Conservation (phyloP, 208 protist species). For the Tritrichomonas musculus region DNA sequence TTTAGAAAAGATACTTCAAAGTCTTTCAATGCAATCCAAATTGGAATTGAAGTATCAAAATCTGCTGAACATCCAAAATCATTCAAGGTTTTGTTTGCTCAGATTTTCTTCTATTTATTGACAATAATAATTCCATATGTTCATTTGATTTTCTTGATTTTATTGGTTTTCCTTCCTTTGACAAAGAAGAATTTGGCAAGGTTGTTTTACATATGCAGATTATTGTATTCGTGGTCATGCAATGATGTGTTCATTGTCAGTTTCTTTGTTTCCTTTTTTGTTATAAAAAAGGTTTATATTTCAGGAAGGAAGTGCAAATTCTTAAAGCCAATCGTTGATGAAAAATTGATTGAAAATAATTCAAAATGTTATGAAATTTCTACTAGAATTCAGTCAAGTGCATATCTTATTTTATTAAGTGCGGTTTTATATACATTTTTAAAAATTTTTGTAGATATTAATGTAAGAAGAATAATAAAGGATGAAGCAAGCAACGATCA, state of each 20-base stretch:
- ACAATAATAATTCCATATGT: constrained; percentile 53
- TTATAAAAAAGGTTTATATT: too few species aligned
- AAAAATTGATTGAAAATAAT: too few species aligned
- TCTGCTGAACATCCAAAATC: neutral
- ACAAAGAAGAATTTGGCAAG: constrained; percentile 38
- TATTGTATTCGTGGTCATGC: constrained; percentile 72
- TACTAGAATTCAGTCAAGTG: too few species aligned
- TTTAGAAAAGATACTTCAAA: neutral
- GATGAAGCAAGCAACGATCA: too few species aligned
- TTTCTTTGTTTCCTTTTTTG: constrained; percentile 68
- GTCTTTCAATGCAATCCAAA: neutral
- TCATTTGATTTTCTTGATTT: constrained; percentile 51
- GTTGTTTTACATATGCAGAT: constrained; percentile 52
- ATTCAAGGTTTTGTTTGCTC: constrained; percentile 44
- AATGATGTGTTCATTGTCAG: constrained; percentile 71
- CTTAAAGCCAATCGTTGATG: too few species aligned
- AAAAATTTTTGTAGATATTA: too few species aligned
- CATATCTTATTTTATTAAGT: too few species aligned
- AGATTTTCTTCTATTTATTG: constrained; percentile 50
- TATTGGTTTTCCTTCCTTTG: constrained; percentile 60
- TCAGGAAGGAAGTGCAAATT: too few species aligned
- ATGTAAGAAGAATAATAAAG: too few species aligned
- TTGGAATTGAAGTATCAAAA: neutral
- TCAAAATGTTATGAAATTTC: too few species aligned
- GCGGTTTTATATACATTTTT: too few species aligned